phyloP scores from a whole-genome alignment of 108 stramenopile genomes.

The Skeletonema grethae region DNA sequence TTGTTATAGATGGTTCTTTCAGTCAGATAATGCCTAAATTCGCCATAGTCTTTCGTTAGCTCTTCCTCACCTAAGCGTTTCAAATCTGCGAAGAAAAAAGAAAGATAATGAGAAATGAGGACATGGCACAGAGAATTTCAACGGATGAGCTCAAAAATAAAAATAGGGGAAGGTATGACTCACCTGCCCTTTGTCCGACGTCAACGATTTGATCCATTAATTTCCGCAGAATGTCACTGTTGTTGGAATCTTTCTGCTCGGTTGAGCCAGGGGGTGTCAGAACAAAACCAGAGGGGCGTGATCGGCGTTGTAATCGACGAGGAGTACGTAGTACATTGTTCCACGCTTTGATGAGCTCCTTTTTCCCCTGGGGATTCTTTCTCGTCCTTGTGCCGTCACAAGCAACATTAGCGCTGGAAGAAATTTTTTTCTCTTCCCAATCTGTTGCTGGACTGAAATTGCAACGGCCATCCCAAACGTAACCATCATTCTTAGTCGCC shows the following conservation, averaged over 20 bases:
- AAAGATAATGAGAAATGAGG: too few relatives aligned
- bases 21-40: slow-evolving; percentile 81
- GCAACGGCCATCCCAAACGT: slow-evolving; percentile 80
- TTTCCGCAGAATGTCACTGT: slow-evolving; percentile 73
- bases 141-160: too few relatives aligned
- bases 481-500: slow-evolving; percentile 60
- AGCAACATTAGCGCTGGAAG: not conserved
- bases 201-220: slow-evolving; percentile 83
- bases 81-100: too few relatives aligned
- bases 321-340: slow-evolving; percentile 82
- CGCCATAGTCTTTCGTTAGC: slow-evolving; percentile 70
- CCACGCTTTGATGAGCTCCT: slow-evolving; percentile 85
- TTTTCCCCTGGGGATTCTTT: slow-evolving; percentile 62
- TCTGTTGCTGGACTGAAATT: slow-evolving; percentile 44
- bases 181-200: slow-evolving; percentile 66
- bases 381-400: slow-evolving; percentile 13
- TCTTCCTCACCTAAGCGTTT: slow-evolving; percentile 79
- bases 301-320: slow-evolving; percentile 21
- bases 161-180: too few relatives aligned
- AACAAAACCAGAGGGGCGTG: slow-evolving; percentile 9
- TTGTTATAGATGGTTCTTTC: slow-evolving; percentile 54
- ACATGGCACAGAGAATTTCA: too few relatives aligned
- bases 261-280: slow-evolving; percentile 7
- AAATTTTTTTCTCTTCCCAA: not conserved
- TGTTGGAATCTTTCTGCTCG: slow-evolving; percentile 51